Evolutionary conservation across 176 grass and related monocot species (phyloP).

Genomic region (Aechmea fasciata): DNA sequence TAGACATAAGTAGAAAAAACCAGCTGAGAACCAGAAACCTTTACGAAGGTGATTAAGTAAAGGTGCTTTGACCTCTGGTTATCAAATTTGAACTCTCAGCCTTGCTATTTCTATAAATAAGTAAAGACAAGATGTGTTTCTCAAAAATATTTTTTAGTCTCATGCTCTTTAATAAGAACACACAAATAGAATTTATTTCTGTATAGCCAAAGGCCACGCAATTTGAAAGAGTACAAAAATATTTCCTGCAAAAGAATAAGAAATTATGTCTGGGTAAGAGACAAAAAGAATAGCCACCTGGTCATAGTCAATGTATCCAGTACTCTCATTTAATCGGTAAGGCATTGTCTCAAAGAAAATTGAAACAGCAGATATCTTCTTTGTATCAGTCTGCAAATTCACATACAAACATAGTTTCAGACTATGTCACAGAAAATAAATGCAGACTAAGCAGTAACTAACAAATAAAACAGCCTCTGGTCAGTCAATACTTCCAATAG

Average conservation of each 20-base stretch:
- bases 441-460: background rate
- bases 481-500: too few species aligned
- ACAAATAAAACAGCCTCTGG: background rate
- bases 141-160: background rate
- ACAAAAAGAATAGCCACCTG: slow-evolving; percentile 39
- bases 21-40: background rate
- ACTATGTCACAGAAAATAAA: slow-evolving; percentile 13
- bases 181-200: too few species aligned
- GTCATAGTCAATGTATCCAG: slow-evolving; percentile 98
- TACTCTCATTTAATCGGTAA: slow-evolving; percentile 92
- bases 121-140: background rate
- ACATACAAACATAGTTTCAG: slow-evolving; percentile 13
- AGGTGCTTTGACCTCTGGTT: background rate
- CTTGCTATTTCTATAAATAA: background rate
- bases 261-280: slow-evolving; percentile 4
- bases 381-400: slow-evolving; percentile 86
- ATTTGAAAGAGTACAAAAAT: background rate
- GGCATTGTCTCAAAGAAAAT: slow-evolving; percentile 99
- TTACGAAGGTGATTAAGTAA: background rate
- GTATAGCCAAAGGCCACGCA: background rate
- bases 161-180: background rate
- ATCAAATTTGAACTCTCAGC: background rate
- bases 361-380: slow-evolving; percentile 96
- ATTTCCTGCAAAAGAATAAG: background rate
- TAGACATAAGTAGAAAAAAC: background rate